Percentiles rank a stretch among this genome's conserved stretches.
Evolutionary conservation across 2,329 filamentous ascomycete species (phyloP).

Genomic region (Bipolaris bicolor): DNA sequence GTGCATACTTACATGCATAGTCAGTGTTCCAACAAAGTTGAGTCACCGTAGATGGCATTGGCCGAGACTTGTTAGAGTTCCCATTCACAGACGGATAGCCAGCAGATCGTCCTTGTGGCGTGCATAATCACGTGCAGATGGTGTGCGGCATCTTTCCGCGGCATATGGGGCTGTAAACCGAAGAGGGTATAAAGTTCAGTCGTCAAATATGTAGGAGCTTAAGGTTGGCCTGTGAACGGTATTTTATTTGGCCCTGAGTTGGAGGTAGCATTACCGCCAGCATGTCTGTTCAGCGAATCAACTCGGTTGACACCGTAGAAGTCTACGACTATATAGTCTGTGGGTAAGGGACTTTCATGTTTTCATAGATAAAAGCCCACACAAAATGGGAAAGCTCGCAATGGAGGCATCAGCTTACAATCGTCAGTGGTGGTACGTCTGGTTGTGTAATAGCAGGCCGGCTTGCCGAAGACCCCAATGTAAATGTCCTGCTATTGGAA

Average conservation of each 20-base stretch:
- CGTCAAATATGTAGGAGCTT: too few species aligned
- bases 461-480: slow-evolving; percentile 53
- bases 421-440: slow-evolving; percentile 53
- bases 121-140: not conserved
- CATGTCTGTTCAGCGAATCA: slow-evolving; percentile 29
- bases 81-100: not conserved
- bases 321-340: slow-evolving; percentile 38
- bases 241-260: not conserved
- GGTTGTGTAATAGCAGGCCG: slow-evolving; percentile 58
- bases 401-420: not conserved
- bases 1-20: not conserved
- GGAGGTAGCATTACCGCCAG: not conserved
- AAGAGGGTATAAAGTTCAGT: not conserved
- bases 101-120: not conserved
- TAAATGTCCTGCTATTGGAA: slow-evolving; percentile 55
- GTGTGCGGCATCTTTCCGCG: not conserved
- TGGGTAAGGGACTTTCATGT: slow-evolving; percentile 18
- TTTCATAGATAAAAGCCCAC: rapidly evolving
- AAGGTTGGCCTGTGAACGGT: not conserved
- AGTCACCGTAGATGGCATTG: not conserved
- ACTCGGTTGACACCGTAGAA: slow-evolving; percentile 26
- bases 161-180: not conserved
- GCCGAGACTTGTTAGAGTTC: not conserved
- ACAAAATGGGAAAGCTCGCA: too few species aligned
- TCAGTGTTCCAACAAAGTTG: not conserved